Percentiles rank a stretch among this genome's conserved stretches.
Evolutionary conservation across 495 filamentous ascomycete genomes (phyloP).

Genomic region (Daldinia bambusicola): DNA sequence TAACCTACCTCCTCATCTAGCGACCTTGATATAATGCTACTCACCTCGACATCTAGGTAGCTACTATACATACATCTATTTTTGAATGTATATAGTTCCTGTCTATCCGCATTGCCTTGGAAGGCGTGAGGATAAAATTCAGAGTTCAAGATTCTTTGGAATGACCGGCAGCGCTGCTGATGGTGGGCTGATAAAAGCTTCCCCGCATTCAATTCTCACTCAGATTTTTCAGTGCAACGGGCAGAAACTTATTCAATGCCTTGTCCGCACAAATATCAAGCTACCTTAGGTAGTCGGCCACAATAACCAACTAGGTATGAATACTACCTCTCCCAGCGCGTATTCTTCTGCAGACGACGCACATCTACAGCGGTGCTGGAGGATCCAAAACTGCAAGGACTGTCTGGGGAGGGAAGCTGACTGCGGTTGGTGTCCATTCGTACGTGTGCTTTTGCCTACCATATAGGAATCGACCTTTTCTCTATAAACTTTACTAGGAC

Average conservation of each 20-base stretch:
- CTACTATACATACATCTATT: too few species aligned
- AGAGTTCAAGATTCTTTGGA: background rate
- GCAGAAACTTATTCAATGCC: too few species aligned
- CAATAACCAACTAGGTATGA: too few species aligned
- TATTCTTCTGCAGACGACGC: slow-evolving; percentile 41
- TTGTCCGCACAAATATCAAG: too few species aligned
- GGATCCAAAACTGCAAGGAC: slow-evolving; percentile 54
- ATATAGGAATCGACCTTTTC: background rate
- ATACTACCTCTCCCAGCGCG: background rate
- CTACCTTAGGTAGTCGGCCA: too few species aligned
- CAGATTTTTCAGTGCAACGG: background rate
- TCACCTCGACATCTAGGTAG: too few species aligned
- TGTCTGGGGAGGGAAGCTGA: slow-evolving; percentile 52
- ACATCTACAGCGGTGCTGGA: slow-evolving; percentile 58
- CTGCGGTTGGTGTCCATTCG: slow-evolving; percentile 65
- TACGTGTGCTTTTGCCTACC: slow-evolving; percentile 41
- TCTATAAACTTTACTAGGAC: background rate
- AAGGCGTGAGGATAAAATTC: too few species aligned
- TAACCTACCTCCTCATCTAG: too few species aligned
- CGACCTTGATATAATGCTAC: background rate
- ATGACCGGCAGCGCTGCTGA: background rate
- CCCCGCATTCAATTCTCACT: slow-evolving; percentile 21
- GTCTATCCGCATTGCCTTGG: background rate
- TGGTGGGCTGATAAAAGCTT: slow-evolving; percentile 16
- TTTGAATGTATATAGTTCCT: too few species aligned